Base-by-base conservation (phyloP, 768 basidiomycete species). In the Tephrocybe sp. region DNA sequence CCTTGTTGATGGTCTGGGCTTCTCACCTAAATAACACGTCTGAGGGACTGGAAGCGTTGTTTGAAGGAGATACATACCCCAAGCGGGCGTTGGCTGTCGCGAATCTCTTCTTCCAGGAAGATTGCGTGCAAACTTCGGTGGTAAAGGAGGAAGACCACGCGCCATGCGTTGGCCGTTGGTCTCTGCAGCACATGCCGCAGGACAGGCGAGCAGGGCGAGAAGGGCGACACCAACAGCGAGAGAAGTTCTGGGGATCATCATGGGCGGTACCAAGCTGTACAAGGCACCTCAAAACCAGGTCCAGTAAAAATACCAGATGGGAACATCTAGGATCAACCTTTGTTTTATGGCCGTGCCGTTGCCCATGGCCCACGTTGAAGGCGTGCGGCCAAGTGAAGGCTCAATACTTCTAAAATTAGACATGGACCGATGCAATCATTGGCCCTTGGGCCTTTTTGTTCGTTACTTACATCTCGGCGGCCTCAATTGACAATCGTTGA, bases 81-180 rank as follows among this genome's bases (percentile, higher is more conserved):
- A 52, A 15, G 50, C 63, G 38, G 66, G 56, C 13, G 64, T 69
- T 27, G 69, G 62, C 36, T 51, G 51, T 29, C 43, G 51, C 9
- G 42, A 36, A 19, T 55, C 31, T 33, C 55, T 40, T 39, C 39
- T 49, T 16, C 69, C 69, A 0, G 69, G 70, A 4, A 65, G 47
- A 31, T 27, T 57, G 15, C 66, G 64, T 33, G 58, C 61, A 46
- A 71, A 71, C 36, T 60, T 64, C 18, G 68, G 72, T 9, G 67
- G 69, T 22, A 65, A 61, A 2, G 72, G 71, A 25, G 72, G 69
- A n/a, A 77, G 64, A 9, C 75, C 75, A 41, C 72, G 69, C 27
- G 75, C 74, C 49, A 78, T 57, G 36, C 76, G 68, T 50, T 75
- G 66, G 16, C 62, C 72, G 53, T 76, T 77, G 10, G 74, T 73